phyloP scores from a whole-genome alignment of 805 yeast species.

The Hanseniaspora jakobsenii region DNA sequence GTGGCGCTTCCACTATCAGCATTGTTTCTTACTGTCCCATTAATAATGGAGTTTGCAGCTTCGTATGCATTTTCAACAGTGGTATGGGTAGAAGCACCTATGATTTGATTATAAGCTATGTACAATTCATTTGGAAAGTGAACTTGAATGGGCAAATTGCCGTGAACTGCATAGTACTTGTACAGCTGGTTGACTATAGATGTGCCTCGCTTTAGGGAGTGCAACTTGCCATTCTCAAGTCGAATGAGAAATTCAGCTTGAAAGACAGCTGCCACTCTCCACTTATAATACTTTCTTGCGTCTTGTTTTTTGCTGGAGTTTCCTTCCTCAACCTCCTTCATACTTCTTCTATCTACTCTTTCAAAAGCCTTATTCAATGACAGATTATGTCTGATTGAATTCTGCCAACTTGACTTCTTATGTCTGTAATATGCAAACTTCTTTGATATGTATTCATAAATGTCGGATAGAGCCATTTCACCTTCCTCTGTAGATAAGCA shows the following conservation, averaged over 20 bases:
- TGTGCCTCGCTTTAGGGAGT: conserved; percentile 66
- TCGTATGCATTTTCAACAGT: conserved; percentile 10
- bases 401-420: conserved; percentile 96
- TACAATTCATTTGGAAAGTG: conserved; percentile 25
- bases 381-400: conserved; percentile 88
- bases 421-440: conserved; percentile 86
- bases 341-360: conserved; percentile 72
- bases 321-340: conserved; percentile 11
- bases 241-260: conserved; percentile 73
- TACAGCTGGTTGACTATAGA: conserved; percentile 72
- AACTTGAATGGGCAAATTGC: conserved; percentile 31
- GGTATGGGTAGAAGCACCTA: conserved; percentile 8
- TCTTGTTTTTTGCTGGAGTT: conserved; percentile 47
- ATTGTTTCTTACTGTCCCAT: no score
- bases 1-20: background rate
- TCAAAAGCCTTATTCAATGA: conserved; percentile 95
- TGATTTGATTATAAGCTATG: conserved; percentile 14
- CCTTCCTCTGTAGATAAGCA: conserved; percentile 81
- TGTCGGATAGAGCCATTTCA: conserved; percentile 77
- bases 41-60: background rate
- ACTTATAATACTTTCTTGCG: conserved; percentile 98
- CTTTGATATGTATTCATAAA: conserved; percentile 77
- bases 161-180: conserved; percentile 45
- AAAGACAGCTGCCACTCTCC: conserved; percentile 86
- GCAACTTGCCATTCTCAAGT: conserved; percentile 62